Base-by-base conservation (phyloP, 805 yeast species). In the Maudiozyma saulgeensis region DNA sequence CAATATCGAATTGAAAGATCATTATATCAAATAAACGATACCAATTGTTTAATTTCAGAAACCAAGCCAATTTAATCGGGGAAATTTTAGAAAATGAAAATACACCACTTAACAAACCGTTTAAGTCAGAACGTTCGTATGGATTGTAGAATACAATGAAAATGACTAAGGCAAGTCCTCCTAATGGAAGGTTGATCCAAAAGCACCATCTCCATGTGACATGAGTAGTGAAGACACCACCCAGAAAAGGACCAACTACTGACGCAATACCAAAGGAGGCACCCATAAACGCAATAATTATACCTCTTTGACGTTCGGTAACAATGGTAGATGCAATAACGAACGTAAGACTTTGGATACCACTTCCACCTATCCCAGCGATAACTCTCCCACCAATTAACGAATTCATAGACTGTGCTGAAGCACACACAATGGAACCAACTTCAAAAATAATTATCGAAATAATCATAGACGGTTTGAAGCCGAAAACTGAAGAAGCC, bases 191-290 rank as follows among this genome's bases (percentile, higher is more conserved):
- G 62, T 83, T 84, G 53, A 84, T 71, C 64, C 79, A 84, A 60
- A 82, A 84, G 57, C 87, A 79, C 87, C 89, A 82, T 57, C 89
- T 70, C 89, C 89, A 84, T n/a, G 78, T 67, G 4, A 73, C 78
- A 46, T 74, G 67, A 2, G 77, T 65, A 1, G 85, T 73, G 49
- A 84, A 76, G 0, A 80, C 81, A 31, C 88, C 88, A 13, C 87
- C 88, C 23, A 82, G 59, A 39, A 81, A 67, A 0, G 89, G 88
- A 1, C 88, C 88, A 21, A 72, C 54, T 8, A 78, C 80, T 8
- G 77, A 70, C 0, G 83, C 75, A 2, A 76, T 64, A 0, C 77
- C 74, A 56, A 73, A 79, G 1, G 67, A 56, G n/a, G 53, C 44
- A 25, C 64, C 60, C 43, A 66, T 34, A 28, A 51, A 48, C 6